phyloP scores from a whole-genome alignment of 2,329 filamentous ascomycete genomes.

The Fusarium citri region DNA sequence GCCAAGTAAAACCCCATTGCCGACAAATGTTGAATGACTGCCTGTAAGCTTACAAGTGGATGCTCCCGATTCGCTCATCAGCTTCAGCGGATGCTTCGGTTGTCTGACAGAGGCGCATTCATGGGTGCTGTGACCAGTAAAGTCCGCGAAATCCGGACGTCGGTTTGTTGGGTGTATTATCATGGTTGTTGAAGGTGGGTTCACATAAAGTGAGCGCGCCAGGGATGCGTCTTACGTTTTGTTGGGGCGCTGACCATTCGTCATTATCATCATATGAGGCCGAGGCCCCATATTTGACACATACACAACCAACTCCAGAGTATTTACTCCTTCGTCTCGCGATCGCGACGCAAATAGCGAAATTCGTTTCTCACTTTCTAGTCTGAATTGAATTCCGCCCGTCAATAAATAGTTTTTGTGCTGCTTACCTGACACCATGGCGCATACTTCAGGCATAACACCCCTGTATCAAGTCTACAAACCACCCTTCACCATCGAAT shows the following conservation, averaged over 20 bases:
- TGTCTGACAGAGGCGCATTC: not conserved
- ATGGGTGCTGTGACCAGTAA: not conserved
- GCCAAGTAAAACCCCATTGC: not conserved
- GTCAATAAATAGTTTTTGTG: no score
- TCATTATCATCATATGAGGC: not conserved
- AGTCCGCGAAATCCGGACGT: not conserved
- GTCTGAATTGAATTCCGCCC: no score
- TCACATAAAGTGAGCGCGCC: not conserved
- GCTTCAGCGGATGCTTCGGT: not conserved
- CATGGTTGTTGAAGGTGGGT: not conserved
- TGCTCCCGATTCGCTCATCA: not conserved
- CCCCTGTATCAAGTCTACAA: slow-evolving; percentile 71
- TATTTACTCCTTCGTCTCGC: not conserved
- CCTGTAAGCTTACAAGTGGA: slow-evolving; percentile 13
- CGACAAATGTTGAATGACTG: not conserved
- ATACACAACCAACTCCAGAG: not conserved
- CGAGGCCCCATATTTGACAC: not conserved
- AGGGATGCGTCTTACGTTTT: not conserved
- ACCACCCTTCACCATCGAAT: slow-evolving; percentile 80
- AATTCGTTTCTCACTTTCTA: not conserved
- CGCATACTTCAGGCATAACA: slow-evolving; percentile 51
- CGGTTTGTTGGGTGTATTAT: not conserved
- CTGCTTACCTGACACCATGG: not conserved
- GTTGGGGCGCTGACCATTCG: not conserved
- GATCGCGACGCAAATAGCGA: not conserved